Evolutionary conservation across 2,329 filamentous ascomycete genomes (phyloP), one percentile per base, ranked within the genome.

Genomic region (Aspergillus pseudonomiae): DNA sequence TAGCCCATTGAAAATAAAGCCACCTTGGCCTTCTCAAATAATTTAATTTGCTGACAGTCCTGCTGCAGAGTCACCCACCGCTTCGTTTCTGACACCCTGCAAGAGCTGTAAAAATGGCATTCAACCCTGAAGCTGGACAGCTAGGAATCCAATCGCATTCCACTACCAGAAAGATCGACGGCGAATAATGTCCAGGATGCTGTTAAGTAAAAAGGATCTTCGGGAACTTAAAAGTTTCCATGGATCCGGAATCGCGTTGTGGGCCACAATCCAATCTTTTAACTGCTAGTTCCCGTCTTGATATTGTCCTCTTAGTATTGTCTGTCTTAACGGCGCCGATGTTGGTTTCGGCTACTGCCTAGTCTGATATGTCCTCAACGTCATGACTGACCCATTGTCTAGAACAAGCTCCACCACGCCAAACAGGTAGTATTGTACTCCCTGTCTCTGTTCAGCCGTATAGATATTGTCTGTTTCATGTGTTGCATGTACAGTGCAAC

Each of bases 381-480:
- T 48, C 53, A 41, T 39, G 48, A 59, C 48, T 14, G 45, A 53
- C 21, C 14, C 46, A 57, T 68, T 64, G 63, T 67, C 60, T 56
- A n/a, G 28, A n/a, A 56, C 46, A 32, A 26, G 43, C 32, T 55
- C 52, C 41, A 48, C 55, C 45, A 30, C 32, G 4, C 26, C 36
- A 14, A 46, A 45, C 14, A 28, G 32, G 34, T 64, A 28, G 32
- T 60, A 68, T 68, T 67, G 65, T 68, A 52, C 46, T 26, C 36
- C 39, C 48, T 48, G 39, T 41, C 6, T 32, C 46, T n/a, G 16
- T 19, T 32, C n/a, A 45, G 48, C 43, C 52, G 43, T 50, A 45
- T 46, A 46, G n/a, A 39, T 65, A 74, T 74, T 75, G 71, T 75
- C 61, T 73, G 71, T 76, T 63, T 75, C 70, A 66, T 66, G 63